Conservation (phyloP, 352 stramenopile genomes). For the Pythium sukuiense region DNA sequence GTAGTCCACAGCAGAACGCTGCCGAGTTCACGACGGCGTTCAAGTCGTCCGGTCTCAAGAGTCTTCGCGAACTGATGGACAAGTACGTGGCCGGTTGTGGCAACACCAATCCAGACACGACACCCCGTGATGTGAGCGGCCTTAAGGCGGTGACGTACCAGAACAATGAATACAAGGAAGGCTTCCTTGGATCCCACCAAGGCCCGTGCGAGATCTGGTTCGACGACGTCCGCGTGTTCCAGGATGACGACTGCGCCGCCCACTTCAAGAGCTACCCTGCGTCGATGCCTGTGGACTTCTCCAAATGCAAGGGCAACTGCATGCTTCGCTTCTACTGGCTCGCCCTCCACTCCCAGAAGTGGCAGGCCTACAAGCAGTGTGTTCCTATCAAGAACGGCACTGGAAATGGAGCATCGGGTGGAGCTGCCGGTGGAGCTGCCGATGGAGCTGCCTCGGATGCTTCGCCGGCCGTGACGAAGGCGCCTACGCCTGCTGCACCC, state of each 20-base stretch:
- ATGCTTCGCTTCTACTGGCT: conserved; percentile 44
- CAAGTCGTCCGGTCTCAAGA: conserved; percentile 9
- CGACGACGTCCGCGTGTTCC: conserved; percentile 23
- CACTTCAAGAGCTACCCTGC: conserved; percentile 36
- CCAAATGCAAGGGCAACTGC: conserved; percentile 36
- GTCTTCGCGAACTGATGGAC: conserved; percentile 23
- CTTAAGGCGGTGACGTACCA: conserved; percentile 32
- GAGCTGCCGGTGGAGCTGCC: background rate
- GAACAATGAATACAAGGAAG: conserved; percentile 46
- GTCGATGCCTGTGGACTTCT: conserved; percentile 45
- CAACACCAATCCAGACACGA: conserved; percentile 23
- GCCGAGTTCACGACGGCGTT: background rate
- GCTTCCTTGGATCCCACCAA: conserved; percentile 39
- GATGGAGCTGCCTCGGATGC: background rate
- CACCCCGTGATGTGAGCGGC: conserved; percentile 15
- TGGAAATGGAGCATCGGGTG: background rate
- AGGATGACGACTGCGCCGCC: conserved; percentile 38
- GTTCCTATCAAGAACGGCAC: conserved; percentile 24
- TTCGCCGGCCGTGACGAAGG: background rate
- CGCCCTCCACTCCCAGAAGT: conserved; percentile 29
- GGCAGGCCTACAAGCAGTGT: conserved; percentile 34
- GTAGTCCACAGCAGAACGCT: background rate
- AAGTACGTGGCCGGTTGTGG: conserved; percentile 23
- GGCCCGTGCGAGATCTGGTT: conserved; percentile 30
- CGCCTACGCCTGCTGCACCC: background rate